Base-by-base conservation (phyloP, 371 early-diverging fungal genomes). In the Capillidium heterosporum region DNA sequence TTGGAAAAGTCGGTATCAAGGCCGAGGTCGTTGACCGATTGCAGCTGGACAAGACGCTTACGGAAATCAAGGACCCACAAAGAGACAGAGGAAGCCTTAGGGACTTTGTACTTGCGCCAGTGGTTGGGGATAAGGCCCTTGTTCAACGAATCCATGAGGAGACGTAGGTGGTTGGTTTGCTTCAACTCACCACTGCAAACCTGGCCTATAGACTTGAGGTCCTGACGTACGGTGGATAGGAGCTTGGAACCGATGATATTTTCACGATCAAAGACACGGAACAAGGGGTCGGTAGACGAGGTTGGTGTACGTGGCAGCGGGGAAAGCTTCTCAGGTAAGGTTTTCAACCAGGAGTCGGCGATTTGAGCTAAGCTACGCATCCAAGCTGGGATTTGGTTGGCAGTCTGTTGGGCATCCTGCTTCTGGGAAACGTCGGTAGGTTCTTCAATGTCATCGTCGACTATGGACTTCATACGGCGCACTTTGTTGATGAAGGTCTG, bases 201-300 rank as follows among this genome's bases (percentile, higher is more conserved):
- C 52, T 69, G 65, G 48, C 69, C 69, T 47, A 93, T 65, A 10
- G 75, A 71, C 11, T 50, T 35, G 26, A 92, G 68, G 57, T 93
- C 93, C 19, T 64, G 60, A 13, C 80, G 77, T 29, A 92, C 77
- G 2, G 63, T 68, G 2, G 51, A 58, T 11, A 91, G 71, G 32
- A 91, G 63, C n/a, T 61, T 54, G 35, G 69, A 65, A 13, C 78
- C 87, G 56, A 78, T 82, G 40, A 68, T 55, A 62, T 74, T 73
- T 63, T 93, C 94, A 54, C 91, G 79, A 55, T 82, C 80, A 63
- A 91, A 86, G 69, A 86, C 89, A 17, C 91, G 76, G 71, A 77
- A 75, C 31, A 93, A 62, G 29, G 91, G 88, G 56, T 82, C 73
- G 63, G 72, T 76, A 50, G 74, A 65, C 29, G 62, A 69, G 46